Base-by-base conservation (phyloP, 2,329 filamentous ascomycete genomes). In the Esteya vermicola region DNA sequence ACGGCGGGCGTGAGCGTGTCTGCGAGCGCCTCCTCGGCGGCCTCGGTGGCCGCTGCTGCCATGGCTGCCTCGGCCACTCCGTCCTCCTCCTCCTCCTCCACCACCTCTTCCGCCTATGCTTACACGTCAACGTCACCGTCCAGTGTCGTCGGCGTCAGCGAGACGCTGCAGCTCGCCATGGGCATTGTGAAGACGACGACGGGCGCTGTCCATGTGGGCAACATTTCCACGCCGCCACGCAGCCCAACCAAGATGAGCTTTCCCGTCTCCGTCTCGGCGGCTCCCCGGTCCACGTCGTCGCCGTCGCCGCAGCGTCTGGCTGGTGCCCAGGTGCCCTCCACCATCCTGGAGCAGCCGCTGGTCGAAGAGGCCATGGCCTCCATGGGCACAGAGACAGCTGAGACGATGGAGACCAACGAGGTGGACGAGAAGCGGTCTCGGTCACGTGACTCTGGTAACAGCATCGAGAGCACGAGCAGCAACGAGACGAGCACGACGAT, bases 221-320 rank as follows among this genome's bases (percentile, higher is more conserved):
- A 65, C 47, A 64, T 72, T 38, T 67, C 67, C 13, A 73, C 72
- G 7, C 74, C 76, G 7, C 73, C 75, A 4, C 62, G 71, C 23
- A 76, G 71, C 50, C 77, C 77, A 3, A 64, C 64, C 26, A 75
- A 72, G 46, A 51, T 54, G 16, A 19, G 34, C 22, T 36, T 27
- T 4, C 13, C 16, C 2, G 57, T 57, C 38, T 50, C 39, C 16
- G 25, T 26, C 25, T 7, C 40, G 1, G 19, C 40, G 18, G 9
- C 23, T 20, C 53, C 54, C 23, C 63, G 64, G 1, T 20, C 43
- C 6, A 18, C 31, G 25, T 53, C 54, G 25, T 63, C 65, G 1
- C 57, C 67, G 0, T 69, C 69, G 0, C 70, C 70, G 3, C 67
- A 68, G 42, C 63, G 69, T 4, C 37, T 39, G 9, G 61, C 67